These are phyloP conservation scores for Pulveroboletus sp. DNA, from an alignment of 768 basidiomycete genomes.

Conservation along the genomic window DNA sequence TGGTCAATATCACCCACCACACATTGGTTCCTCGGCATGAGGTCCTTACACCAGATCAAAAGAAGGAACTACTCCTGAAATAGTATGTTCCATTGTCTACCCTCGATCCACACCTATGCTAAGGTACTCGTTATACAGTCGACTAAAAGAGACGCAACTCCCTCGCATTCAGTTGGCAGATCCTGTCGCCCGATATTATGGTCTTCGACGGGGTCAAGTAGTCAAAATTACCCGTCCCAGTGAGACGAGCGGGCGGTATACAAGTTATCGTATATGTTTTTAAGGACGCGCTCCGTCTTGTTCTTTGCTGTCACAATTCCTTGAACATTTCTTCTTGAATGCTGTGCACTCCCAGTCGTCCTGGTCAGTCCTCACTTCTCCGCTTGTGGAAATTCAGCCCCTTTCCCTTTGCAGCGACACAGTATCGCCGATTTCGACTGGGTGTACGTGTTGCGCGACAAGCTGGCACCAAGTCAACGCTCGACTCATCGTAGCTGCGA, in stretches of 20 bases:
- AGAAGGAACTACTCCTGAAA: constrained; percentile 80
- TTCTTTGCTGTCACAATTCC: neutral
- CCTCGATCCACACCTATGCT: constrained; percentile 6
- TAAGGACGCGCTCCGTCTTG: constrained; percentile 30
- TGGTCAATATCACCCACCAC: constrained; percentile 97
- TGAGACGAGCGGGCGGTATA: constrained; percentile 94
- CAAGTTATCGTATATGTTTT: constrained; percentile 91
- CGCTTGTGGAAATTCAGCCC: neutral
- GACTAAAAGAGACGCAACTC: constrained; percentile 95
- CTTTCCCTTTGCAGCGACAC: no score
- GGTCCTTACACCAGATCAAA: constrained; percentile 81
- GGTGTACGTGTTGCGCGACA: neutral
- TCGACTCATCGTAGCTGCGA: neutral
- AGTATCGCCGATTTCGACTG: no score
- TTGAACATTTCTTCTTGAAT: constrained; percentile 7
- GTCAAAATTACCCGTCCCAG: constrained; percentile 97
- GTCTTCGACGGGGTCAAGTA: constrained; percentile 90
- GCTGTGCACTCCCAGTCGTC: neutral
- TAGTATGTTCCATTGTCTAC: constrained; percentile 65
- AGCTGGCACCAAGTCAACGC: neutral
- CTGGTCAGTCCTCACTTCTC: constrained; percentile 3
- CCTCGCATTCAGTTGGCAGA: constrained; percentile 96
- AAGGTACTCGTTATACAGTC: constrained; percentile 47
- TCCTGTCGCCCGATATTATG: constrained; percentile 98
- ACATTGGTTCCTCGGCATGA: constrained; percentile 93